Base-by-base conservation (phyloP, 441 rosid species). In the Brassica balearica region DNA sequence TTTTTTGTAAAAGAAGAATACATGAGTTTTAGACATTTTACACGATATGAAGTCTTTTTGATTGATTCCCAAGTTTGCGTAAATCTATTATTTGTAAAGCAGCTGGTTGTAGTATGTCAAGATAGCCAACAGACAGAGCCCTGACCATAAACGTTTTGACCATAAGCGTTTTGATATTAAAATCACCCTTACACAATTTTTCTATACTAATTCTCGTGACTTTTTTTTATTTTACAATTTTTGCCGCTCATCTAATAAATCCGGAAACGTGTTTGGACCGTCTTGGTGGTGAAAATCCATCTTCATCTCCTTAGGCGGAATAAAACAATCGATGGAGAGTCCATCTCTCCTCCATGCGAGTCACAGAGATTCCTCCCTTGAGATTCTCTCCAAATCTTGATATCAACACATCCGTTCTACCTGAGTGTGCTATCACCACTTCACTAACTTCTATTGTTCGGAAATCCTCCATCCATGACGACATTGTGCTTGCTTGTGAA, bases 291-390 rank as follows among this genome's bases (percentile, higher is more conserved):
- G 84, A 56, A 25, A 75, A 34, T 83, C 85, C 62, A 79, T 90
- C 60, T 84, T 86, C 20, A 84, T 85, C 61, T 95, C 95, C 64
- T 84, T 84, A 4, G 95, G 97, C 81, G 95, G 91, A 41, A 95
- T 92, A 79, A 95, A 95, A 76, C 90, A 91, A 78, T 95, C 98
- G 64, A 75, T 51, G 0, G 97, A 92, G 17, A 95, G 83, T 69
- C 98, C 98, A 95, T 1, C 65, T 85, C 80, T 95, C 98, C 56
- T 87, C 94, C 95, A 92, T 86, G 55, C 95, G 82, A 0, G 98
- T 91, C n/a, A 89, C 80, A 0, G 86, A 81, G 20, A 92, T 82
- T 12, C 97, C 97, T 17, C 90, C 84, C 53, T 85, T 90, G 56
- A 92, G 80, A 62, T 83, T 88, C 20, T 91, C 97, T 43, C 97